These are phyloP conservation scores for Platanthera guangdongensis DNA, from an alignment of 106 monocot species.

Conservation along the genomic window DNA sequence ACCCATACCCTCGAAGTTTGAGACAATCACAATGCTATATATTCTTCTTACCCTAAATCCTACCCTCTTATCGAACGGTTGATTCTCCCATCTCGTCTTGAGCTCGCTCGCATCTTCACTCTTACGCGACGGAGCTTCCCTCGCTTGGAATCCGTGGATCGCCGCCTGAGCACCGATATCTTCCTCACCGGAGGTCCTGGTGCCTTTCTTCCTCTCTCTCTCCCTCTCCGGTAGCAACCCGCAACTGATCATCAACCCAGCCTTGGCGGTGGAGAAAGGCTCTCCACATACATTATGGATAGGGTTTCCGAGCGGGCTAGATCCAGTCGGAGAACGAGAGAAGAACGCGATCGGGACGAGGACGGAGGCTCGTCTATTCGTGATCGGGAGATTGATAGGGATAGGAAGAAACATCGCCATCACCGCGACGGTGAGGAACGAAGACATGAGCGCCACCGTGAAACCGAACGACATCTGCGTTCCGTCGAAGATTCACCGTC, in stretches of 20 bases:
- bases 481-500: neutral
- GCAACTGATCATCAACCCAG: neutral
- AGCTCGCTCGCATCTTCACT: no score
- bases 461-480: neutral
- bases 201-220: no score
- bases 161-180: no score
- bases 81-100: no score
- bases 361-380: neutral
- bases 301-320: slow-evolving; percentile 7
- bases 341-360: slow-evolving; percentile 2
- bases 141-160: no score
- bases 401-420: slow-evolving; percentile 5
- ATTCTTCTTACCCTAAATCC: no score
- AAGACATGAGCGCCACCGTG: neutral
- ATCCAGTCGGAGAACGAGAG: slow-evolving; percentile 4
- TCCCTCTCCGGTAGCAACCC: neutral
- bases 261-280: neutral
- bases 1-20: no score
- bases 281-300: neutral
- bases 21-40: no score
- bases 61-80: no score
- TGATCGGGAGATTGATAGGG: neutral
- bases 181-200: no score
- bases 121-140: no score
- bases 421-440: neutral